Conservation (phyloP, 805 yeast genomes). For the Hagleromyces aurorensis region DNA sequence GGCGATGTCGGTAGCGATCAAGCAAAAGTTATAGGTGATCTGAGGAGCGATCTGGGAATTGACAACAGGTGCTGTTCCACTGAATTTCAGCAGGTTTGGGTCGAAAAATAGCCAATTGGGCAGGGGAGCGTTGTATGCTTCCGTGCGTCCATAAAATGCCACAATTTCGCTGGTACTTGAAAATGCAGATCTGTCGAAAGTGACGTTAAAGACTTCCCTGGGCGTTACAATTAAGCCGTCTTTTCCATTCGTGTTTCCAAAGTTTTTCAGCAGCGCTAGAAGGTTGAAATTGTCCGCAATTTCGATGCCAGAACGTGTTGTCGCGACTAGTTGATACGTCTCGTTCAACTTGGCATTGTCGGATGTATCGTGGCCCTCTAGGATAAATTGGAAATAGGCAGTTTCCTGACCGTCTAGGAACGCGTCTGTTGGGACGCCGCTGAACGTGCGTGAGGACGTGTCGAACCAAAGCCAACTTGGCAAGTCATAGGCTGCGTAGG, state of each 20-base stretch:
- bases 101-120: slow-evolving; percentile 87
- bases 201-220: slow-evolving; percentile 54
- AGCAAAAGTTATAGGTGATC: slow-evolving; percentile 52
- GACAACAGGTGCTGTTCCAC: slow-evolving; percentile 83
- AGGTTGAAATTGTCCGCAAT: slow-evolving; percentile 34
- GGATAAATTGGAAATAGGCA: slow-evolving; percentile 40
- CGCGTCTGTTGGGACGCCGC: slow-evolving; percentile 53
- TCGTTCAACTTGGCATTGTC: slow-evolving; percentile 40
- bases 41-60: slow-evolving; percentile 88
- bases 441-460: slow-evolving; percentile 44
- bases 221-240: slow-evolving; percentile 69
- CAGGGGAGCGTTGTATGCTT: slow-evolving; percentile 67
- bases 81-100: slow-evolving; percentile 50
- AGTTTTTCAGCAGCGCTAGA: slow-evolving; percentile 45
- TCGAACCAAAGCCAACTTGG: slow-evolving; percentile 84
- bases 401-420: slow-evolving; percentile 35
- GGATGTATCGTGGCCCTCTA: slow-evolving; percentile 56
- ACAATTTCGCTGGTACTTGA: slow-evolving; percentile 39
- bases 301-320: slow-evolving; percentile 42
- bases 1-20: slow-evolving; percentile 70
- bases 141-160: slow-evolving; percentile 74
- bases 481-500: slow-evolving; percentile 47
- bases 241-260: slow-evolving; percentile 71
- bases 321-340: slow-evolving; percentile 52
- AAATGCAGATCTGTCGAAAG: slow-evolving; percentile 59